Evolutionary conservation across 1,284 basidiomycete genomes (phyloP), one percentile per base, ranked within the genome.

Genomic region (Cutaneotrichosporon sp.): DNA sequence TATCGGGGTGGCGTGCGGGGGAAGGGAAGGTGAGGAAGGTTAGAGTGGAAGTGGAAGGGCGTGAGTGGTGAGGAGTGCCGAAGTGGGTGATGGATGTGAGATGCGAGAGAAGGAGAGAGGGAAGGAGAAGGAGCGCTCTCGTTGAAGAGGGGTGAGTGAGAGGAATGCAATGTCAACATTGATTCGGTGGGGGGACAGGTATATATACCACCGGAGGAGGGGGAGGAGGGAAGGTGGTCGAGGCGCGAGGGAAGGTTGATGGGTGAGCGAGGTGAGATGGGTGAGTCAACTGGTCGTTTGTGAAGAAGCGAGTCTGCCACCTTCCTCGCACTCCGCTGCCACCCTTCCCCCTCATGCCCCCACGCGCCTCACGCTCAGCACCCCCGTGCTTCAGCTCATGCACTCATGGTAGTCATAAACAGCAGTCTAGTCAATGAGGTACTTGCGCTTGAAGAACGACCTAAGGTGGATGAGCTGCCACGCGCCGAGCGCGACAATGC

Each of bases 401-500:
- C 31, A 22, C 38, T 42, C 11, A 31, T 52, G n/a, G 27, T 24
- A 46, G 27, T 29, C 43, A 46, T 24, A 6, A 22, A n/a, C n/a
- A n/a, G n/a, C 54, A 45, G 29, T 56, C 55, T 57, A 57, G 55
- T 57, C 95, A 74, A 98, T 97, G 75, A 98, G 87, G 79, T 97
- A 97, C 81, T 98, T 97, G 74, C 91, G 86, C 83, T 92, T 94
- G 87, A 98, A 97, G 85, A 92, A 97, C 36, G 90, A 86, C 54
- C 95, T 86, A 36, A 98, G 82, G 75, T 98, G 95, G 74, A 97
- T 81, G 43, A 98, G 90, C 80, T 81, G 94, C 95, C 95, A 99
- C 36, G 85, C 85, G 20, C 95, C 95, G 20, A 98, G 82, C n/a
- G 83, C 87, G 38, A 94, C 76, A 49, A 97, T 84, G 11, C 90